Evolutionary conservation across 2,329 filamentous ascomycete genomes (phyloP).

Genomic region (Westerdykella sp.): DNA sequence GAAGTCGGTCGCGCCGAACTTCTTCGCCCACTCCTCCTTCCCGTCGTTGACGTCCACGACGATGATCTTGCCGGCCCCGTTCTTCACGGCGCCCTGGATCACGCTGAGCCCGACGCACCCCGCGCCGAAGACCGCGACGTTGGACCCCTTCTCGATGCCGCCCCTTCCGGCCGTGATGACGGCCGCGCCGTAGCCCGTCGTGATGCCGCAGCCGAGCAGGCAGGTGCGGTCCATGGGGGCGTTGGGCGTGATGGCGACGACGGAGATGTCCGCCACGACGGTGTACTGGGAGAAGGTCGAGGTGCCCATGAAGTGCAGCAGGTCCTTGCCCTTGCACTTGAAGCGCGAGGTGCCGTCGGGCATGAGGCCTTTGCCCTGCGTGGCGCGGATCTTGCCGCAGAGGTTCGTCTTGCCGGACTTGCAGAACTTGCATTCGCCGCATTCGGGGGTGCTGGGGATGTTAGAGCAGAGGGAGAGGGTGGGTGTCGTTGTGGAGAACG

Average conservation of each 20-base stretch:
- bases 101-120: slow-evolving; percentile 94
- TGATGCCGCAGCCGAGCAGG: slow-evolving; percentile 95
- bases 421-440: slow-evolving; percentile 98
- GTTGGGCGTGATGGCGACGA: slow-evolving; percentile 83
- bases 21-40: slow-evolving; percentile 87
- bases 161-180: slow-evolving; percentile 73
- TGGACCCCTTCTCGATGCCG: slow-evolving; percentile 76
- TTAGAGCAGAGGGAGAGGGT: slow-evolving; percentile 10
- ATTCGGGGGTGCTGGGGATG: slow-evolving; percentile 76
- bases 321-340: slow-evolving; percentile 87
- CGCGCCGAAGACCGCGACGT: slow-evolving; percentile 86
- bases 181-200: slow-evolving; percentile 93
- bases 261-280: slow-evolving; percentile 96
- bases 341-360: slow-evolving; percentile 94
- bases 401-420: slow-evolving; percentile 99
- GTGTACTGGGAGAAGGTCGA: slow-evolving; percentile 99
- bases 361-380: slow-evolving; percentile 94
- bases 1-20: slow-evolving; percentile 96
- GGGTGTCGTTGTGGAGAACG: slow-evolving; percentile 5
- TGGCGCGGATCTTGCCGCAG: slow-evolving; percentile 96
- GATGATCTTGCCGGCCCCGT: slow-evolving; percentile 73
- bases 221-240: slow-evolving; percentile 96
- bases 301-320: slow-evolving; percentile 98
- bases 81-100: slow-evolving; percentile 84
- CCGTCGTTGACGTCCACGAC: slow-evolving; percentile 74